Base-by-base conservation (phyloP, 2,329 filamentous ascomycete species). In the Fusarium dimerum region DNA sequence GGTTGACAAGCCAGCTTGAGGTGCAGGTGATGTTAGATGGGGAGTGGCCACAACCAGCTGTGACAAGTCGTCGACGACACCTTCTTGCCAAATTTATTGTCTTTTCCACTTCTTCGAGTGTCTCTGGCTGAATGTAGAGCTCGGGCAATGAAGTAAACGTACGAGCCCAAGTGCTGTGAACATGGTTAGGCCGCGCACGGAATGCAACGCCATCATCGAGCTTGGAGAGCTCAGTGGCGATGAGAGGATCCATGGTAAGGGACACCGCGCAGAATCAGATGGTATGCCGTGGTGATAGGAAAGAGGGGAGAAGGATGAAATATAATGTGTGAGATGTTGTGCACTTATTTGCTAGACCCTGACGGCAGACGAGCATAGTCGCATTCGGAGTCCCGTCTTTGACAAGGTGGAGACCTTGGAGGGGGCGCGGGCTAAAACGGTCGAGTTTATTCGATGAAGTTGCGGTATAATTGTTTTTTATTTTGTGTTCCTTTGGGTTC, bases 1-100 rank as follows among this genome's bases (percentile, higher is more conserved):
- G 83, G 70, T 97, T 97, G 62, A 97, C 78, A 68, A 97, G 86
- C 94, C 94, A 97, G 58, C 89, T 90, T 15, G 90, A 94, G 6
- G 92, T 96, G 73, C 91, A 96, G 5, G 93, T 97, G 41, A 99
- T 76, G 66, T 93, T 88, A 59, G 89, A 95, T 8, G 93, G 94
- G 49, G 92, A 97, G 76, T 99, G 93, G 50, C 87, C 91, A 64
- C 89, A 93, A 54, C 94, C 93, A n/a, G 92, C 88, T 6, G 89
- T 89, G 36, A 92, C 88, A 53, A 99, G 76, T 54, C 92, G 87
- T 43, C 90, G 86, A 40, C 92, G 85, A 72, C 89, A 94, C 73
- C 80, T 82, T 53, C 89, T 87, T 6, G 94, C 94, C 18, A 97
- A 82, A 40, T 81, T 86, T 56, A 97, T 83, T 46, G 89, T 79